Evolutionary conservation across 768 basidiomycete genomes (phyloP).

Genomic region (Mrakia frigida): DNA sequence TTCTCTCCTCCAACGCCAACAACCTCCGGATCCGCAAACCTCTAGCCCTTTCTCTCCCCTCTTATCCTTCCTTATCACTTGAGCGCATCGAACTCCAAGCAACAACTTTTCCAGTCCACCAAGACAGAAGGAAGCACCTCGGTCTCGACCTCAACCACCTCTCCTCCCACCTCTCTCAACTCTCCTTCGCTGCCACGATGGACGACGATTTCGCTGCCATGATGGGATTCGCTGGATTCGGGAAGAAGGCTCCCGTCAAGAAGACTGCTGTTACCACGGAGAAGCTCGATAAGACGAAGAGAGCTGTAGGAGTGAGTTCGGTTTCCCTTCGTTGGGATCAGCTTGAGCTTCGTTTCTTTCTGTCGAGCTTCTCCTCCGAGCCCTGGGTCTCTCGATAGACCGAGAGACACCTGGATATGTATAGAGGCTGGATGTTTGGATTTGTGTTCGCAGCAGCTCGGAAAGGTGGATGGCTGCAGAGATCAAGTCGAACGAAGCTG

Average conservation of each 20-base stretch:
- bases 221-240: conserved; percentile 45
- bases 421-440: too few species aligned
- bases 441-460: too few species aligned
- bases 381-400: too few species aligned
- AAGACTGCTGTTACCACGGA: conserved; percentile 35
- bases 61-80: background rate
- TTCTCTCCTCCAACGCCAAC: background rate
- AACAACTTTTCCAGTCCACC: background rate
- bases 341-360: background rate
- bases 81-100: too few species aligned
- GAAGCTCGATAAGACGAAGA: conserved; percentile 43
- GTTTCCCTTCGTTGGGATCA: background rate
- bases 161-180: background rate
- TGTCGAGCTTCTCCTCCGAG: too few species aligned
- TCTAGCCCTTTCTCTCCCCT: background rate
- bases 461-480: too few species aligned
- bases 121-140: background rate
- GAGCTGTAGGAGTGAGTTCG: conserved; percentile 34
- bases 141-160: background rate
- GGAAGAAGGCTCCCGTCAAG: conserved; percentile 44
- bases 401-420: too few species aligned
- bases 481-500: background rate
- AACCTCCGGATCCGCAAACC: background rate
- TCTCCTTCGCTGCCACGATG: conserved; percentile 37
- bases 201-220: conserved; percentile 36